These are phyloP conservation scores for Leptoxyphium fumago DNA, from an alignment of 2,329 filamentous ascomycete species.

Conservation along the genomic window DNA sequence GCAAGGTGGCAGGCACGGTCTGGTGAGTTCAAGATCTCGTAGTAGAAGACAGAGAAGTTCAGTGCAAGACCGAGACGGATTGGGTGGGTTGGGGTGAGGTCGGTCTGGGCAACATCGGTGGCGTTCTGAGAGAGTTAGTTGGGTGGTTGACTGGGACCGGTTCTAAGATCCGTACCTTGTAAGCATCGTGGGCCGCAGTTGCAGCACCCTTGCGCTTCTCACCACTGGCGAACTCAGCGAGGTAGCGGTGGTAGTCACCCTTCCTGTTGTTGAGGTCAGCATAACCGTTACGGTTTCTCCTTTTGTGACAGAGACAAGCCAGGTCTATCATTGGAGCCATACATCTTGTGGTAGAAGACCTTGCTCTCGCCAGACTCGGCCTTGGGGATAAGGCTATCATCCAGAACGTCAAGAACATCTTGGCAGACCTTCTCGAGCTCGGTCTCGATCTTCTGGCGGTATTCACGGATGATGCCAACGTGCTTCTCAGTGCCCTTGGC, in stretches of 20 bases:
- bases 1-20: constrained; percentile 95
- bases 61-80: constrained; percentile 94
- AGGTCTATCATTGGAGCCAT: constrained; percentile 25
- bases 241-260: constrained; percentile 92
- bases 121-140: constrained; percentile 50
- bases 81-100: constrained; percentile 92
- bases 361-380: constrained; percentile 95
- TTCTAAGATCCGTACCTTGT: constrained; percentile 58
- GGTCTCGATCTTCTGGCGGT: constrained; percentile 95
- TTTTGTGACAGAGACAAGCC: not conserved
- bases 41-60: constrained; percentile 99
- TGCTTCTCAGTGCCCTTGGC: constrained; percentile 96
- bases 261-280: constrained; percentile 46
- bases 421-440: constrained; percentile 97
- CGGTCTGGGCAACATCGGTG: constrained; percentile 94
- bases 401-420: constrained; percentile 90
- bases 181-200: constrained; percentile 79
- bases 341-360: constrained; percentile 99
- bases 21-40: constrained; percentile 96
- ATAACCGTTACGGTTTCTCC: constrained; percentile 2
- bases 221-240: constrained; percentile 82
- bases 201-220: constrained; percentile 86
- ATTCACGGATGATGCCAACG: constrained; percentile 84
- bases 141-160: constrained; percentile 8
- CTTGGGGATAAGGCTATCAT: constrained; percentile 86